These are phyloP conservation scores for Cryptococcus maquisensis DNA, from an alignment of 1,284 basidiomycete species.

Conservation along the genomic window DNA sequence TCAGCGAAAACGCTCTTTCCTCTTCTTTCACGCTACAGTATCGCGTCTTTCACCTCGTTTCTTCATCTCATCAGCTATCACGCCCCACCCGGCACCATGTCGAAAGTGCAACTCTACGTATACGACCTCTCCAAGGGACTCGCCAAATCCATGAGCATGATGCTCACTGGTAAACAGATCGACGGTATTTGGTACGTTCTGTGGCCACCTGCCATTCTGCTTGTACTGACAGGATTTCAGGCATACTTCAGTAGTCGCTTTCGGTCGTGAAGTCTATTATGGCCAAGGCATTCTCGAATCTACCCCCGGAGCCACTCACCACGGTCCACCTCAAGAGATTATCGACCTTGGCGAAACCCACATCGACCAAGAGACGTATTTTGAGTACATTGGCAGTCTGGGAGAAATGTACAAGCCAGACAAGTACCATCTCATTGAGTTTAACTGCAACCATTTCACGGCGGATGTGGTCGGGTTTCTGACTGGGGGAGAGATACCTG, in stretches of 20 bases:
- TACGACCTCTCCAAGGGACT: constrained; percentile 86
- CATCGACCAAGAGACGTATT: constrained; percentile 75
- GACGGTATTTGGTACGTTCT: constrained; percentile 74
- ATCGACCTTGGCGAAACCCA: constrained; percentile 75
- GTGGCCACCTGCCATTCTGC: background rate
- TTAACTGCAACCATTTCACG: constrained; percentile 79
- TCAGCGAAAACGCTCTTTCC: background rate
- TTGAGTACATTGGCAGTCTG: constrained; percentile 73
- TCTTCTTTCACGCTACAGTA: too few relatives aligned
- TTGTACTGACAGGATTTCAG: constrained; percentile 15
- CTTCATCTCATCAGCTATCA: background rate
- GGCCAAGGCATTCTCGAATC: constrained; percentile 69
- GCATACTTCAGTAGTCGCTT: constrained; percentile 81
- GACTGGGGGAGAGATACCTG: constrained; percentile 71
- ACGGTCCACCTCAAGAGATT: constrained; percentile 70
- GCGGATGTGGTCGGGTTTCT: constrained; percentile 80
- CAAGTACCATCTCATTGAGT: constrained; percentile 83
- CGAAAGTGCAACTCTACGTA: constrained; percentile 70
- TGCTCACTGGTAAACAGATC: constrained; percentile 77
- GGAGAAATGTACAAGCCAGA: constrained; percentile 75
- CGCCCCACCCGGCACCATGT: constrained; percentile 26
- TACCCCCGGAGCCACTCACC: constrained; percentile 74
- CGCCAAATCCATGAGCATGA: constrained; percentile 67
- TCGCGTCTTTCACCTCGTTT: background rate
- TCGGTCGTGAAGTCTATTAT: constrained; percentile 79